phyloP scores from a whole-genome alignment of 441 rosid genomes.

The Corymbia citriodora region DNA sequence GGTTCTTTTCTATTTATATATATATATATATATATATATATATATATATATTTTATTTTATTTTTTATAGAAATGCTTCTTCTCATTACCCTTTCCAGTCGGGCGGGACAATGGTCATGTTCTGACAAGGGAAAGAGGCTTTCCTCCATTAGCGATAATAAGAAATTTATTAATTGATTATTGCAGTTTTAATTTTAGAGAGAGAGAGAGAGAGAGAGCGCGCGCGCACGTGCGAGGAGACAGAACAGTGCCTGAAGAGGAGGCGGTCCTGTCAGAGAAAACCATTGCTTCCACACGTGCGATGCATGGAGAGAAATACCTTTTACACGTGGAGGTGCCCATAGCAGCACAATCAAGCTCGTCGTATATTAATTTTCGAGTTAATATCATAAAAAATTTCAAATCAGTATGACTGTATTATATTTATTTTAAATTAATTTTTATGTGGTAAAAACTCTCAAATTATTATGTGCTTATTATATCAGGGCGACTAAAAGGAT shows the following conservation, averaged over 20 bases:
- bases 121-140: neutral
- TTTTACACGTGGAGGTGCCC: neutral
- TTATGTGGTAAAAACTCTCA: neutral
- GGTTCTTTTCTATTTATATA: neutral
- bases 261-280: neutral
- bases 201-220: too few species aligned
- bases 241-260: neutral
- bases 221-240: neutral
- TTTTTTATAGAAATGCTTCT: neutral
- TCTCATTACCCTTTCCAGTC: neutral
- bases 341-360: neutral
- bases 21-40: too few species aligned
- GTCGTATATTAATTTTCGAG: neutral
- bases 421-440: too few species aligned
- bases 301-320: rapidly evolving
- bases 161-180: neutral
- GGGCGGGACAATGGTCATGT: neutral
- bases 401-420: too few species aligned
- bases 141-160: neutral
- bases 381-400: neutral
- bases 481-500: too few species aligned
- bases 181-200: neutral
- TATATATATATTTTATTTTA: too few species aligned
- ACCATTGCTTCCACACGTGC: neutral
- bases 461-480: too few species aligned